Evolutionary conservation across 305 asterid genomes (phyloP), one percentile per base, ranked within the genome.

Genomic region (Andrographis paniculata): DNA sequence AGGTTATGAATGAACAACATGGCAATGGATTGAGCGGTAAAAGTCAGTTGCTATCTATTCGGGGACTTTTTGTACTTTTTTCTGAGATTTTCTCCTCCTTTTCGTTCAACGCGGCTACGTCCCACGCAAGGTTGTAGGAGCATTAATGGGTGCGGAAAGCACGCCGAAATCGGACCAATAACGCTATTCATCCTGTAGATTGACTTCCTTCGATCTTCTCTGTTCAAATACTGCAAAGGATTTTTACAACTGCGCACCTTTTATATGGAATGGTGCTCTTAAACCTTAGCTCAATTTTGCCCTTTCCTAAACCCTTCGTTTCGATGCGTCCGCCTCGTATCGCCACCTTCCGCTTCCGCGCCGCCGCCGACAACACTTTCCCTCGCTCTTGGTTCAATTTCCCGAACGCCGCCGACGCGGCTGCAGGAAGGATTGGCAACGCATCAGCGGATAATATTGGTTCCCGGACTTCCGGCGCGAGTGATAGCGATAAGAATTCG

Each of bases 241-340:
- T 31, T 39, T 28, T 46, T 9, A 19, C 24, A 37, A 31, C 16
- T 46, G 37, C 15, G n/a, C 17, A 4, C 42, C 45, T 20, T 45
- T 53, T 40, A 14, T 55, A 60, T 61, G 65, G 64, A 66, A 81
- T 81, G 93, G 68, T 75, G 73, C 74, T 68, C 14, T 20, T 78
- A 50, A 78, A 69, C 71, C 74, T 66, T 51, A 30, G 58, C 63
- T 58, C 72, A 27, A 45, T 56, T 30, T 48, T 22, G 39, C 36
- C 59, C 63, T 58, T 49, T 22, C 14, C 64, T 30, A 69, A 39
- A 9, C 64, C 69, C 14, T 58, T 36, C 0, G 19, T 46, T 56
- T 52, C 37, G 31, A 13, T 53, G 12, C 47, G 46, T 5, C 17
- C 67, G 44, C 41, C 66, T 17, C 61, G 56, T 21, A 16, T 55